Conservation (phyloP, 768 basidiomycete species). For the Leccinum variicolor region DNA sequence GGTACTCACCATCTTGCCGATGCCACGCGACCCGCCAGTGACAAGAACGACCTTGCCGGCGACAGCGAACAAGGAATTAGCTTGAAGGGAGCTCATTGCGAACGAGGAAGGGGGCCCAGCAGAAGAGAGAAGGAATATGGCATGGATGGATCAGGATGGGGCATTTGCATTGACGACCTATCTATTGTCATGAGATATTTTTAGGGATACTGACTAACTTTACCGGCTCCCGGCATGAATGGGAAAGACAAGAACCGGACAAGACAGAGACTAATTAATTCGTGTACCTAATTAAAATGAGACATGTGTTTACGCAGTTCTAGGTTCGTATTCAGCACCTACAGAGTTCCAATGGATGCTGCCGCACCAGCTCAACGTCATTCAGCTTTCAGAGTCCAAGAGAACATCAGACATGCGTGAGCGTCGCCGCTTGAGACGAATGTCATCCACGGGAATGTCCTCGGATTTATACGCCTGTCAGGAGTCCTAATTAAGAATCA, state of each 20-base stretch:
- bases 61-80: constrained; percentile 45
- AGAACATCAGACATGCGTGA: constrained; percentile 37
- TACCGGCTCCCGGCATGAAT: constrained; percentile 9
- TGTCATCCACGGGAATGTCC: constrained; percentile 25
- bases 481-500: constrained; percentile 10
- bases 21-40: constrained; percentile 64
- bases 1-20: constrained; percentile 57
- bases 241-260: constrained; percentile 2
- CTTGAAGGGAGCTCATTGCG: constrained; percentile 37
- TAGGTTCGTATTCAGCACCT: constrained; percentile 10
- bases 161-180: constrained; percentile 5
- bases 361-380: constrained; percentile 1
- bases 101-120: background rate
- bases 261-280: constrained; percentile 21
- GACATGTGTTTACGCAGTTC: constrained; percentile 19
- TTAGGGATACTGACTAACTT: constrained; percentile 8
- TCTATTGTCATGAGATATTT: constrained; percentile 19
- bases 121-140: background rate
- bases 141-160: background rate
- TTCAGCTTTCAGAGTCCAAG: constrained; percentile 30
- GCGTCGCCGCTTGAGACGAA: constrained; percentile 43
- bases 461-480: constrained; percentile 26
- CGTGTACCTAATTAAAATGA: constrained; percentile 20
- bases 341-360: constrained; percentile 3
- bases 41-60: constrained; percentile 54